Evolutionary conservation across 2,329 filamentous ascomycete genomes (phyloP).

Genomic region (Fusarium domesticum): DNA sequence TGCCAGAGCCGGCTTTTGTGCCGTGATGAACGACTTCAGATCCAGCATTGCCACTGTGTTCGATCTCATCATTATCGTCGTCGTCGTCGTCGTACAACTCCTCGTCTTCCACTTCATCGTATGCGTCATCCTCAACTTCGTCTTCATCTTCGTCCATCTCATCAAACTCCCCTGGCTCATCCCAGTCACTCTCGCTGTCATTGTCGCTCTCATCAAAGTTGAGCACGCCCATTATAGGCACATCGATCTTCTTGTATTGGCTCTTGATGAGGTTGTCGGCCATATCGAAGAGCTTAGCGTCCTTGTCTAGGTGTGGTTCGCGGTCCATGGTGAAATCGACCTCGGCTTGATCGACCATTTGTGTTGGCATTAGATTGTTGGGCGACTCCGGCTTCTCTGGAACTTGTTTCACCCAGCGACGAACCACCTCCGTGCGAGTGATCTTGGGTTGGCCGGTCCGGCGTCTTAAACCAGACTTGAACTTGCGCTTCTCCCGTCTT

Average conservation of each 20-base stretch:
- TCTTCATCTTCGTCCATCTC: constrained; percentile 30
- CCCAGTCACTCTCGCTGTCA: constrained; percentile 37
- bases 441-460: constrained; percentile 35
- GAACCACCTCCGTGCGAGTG: constrained; percentile 40
- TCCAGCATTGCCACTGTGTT: constrained; percentile 27
- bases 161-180: constrained; percentile 27
- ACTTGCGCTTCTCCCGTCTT: constrained; percentile 40
- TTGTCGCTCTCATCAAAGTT: constrained; percentile 45
- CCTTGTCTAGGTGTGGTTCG: constrained; percentile 40
- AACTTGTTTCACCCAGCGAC: constrained; percentile 43
- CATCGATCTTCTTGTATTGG: constrained; percentile 45
- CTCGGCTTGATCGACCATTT: constrained; percentile 38
- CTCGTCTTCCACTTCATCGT: constrained; percentile 30
- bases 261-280: constrained; percentile 48
- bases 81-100: constrained; percentile 26
- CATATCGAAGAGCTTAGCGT: constrained; percentile 42
- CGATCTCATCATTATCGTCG: constrained; percentile 14
- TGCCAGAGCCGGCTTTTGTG: constrained; percentile 29
- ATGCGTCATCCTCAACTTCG: constrained; percentile 25
- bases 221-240: constrained; percentile 45
- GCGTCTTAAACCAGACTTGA: constrained; percentile 39
- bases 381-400: constrained; percentile 36
- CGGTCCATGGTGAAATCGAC: constrained; percentile 41
- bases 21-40: constrained; percentile 29
- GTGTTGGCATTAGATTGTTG: constrained; percentile 25